These are phyloP conservation scores for Hansenula lynferdii DNA, from an alignment of 1,139 yeast species.

Conservation along the genomic window DNA sequence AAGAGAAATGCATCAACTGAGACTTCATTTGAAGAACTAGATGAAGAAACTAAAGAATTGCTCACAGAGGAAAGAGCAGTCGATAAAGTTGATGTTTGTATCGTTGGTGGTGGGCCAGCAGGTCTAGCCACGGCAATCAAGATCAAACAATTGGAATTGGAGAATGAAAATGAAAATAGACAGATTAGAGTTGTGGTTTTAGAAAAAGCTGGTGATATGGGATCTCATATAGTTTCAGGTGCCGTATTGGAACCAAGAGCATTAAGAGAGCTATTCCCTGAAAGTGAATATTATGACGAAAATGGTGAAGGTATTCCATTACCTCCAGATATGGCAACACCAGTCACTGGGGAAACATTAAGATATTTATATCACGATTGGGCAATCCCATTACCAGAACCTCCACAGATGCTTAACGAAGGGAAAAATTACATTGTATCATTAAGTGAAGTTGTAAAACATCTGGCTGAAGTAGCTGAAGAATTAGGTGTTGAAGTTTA, in stretches of 20 bases:
- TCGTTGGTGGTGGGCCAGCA: conserved; percentile 98
- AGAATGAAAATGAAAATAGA: conserved; percentile 49
- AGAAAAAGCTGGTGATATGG: conserved; percentile 92
- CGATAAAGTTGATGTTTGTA: conserved; percentile 88
- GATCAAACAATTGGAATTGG: conserved; percentile 78
- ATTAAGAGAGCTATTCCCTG: conserved; percentile 78
- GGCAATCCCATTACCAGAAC: conserved; percentile 79
- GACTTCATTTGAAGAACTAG: conserved; percentile 28
- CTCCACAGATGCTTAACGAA: conserved; percentile 82
- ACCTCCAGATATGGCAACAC: conserved; percentile 70
- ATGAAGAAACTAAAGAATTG: conserved; percentile 40
- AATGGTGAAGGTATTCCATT: conserved; percentile 62
- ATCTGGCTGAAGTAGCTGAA: conserved; percentile 86
- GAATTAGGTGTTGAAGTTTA: conserved; percentile 91
- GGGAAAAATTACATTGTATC: conserved; percentile 85
- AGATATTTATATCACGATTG: conserved; percentile 53
- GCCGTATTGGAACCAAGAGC: conserved; percentile 92
- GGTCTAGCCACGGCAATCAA: conserved; percentile 92
- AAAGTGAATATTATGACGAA: conserved; percentile 47
- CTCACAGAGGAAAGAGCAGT: conserved; percentile 64
- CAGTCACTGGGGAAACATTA: conserved; percentile 68
- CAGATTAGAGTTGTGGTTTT: conserved; percentile 79
- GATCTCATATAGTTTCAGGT: conserved; percentile 87
- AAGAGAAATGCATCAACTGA: conserved; percentile 21
- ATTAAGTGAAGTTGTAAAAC: conserved; percentile 72